Evolutionary conservation across 768 basidiomycete genomes (phyloP), one percentile per base, ranked within the genome.

Genomic region (Collybia sordida): DNA sequence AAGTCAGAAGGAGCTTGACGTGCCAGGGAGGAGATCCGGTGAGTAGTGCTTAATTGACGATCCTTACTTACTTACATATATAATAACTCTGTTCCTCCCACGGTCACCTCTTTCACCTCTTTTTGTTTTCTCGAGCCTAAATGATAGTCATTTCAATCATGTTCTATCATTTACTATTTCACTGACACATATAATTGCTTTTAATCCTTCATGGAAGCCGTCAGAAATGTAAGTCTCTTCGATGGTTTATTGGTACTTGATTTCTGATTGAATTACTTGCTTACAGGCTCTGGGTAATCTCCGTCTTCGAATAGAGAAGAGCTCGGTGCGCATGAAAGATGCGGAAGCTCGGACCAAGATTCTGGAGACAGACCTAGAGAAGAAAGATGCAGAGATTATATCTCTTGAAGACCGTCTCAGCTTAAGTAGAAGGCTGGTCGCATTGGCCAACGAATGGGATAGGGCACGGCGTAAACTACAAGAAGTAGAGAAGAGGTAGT

Each of bases 331-430:
- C 27, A 57, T 56, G 49, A 56, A 53, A 36, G 64, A 60, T 17
- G 64, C 69, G 39, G 67, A 72, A 52, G 45, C 47, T 42, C 52
- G 51, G 9, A 47, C 43, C 17, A 55, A 57, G 27, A 48, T 48
- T 38, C 43, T 60, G 22, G 53, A 64, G 34, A 35, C 47, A 7
- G 28, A 42, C 11, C 28, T 67, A n/a, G 54, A 56, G 27, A 57
- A 59, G 42, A 69, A 59, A 51, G 57, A 55, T 11, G 21, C 39
- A n/a, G 51, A 59, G 47, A 39, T 55, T 9, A 40, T 60, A 17
- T 42, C 55, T 38, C 53, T 59, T 17, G 54, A 55, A 19, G 54
- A 66, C 45, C 42, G 51, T 24, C 45, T 55, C 15, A 41, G 48
- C 11, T 25, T 55, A 19, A 19, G 44, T n/a, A 52, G 50, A 21